Conservation (phyloP, 139 green algal species). For the Chlorella vulgaris region DNA sequence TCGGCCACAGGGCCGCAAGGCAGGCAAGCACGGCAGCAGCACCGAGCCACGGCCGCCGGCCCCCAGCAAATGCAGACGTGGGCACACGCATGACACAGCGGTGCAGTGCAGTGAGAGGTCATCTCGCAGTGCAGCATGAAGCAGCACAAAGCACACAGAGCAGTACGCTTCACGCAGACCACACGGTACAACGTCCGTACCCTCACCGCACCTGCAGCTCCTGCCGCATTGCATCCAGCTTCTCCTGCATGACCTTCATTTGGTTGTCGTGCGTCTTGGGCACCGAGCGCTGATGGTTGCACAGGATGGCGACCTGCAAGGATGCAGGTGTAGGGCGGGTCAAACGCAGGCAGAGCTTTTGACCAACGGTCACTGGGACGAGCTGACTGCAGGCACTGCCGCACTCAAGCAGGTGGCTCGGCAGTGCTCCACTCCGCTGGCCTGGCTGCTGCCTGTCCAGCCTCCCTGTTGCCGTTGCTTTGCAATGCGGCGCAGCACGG, state of each 20-base stretch:
- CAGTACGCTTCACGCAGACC: not conserved
- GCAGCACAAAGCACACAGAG: too few relatives aligned
- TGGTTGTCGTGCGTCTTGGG: constrained; percentile 85
- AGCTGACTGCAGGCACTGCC: not conserved
- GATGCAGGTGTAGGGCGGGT: not conserved
- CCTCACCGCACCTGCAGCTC: constrained; percentile 27
- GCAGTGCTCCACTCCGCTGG: too few relatives aligned
- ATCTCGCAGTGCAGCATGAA: too few relatives aligned
- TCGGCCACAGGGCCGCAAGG: not conserved
- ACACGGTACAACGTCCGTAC: not conserved
- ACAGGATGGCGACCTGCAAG: constrained; percentile 95
- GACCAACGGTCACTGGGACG: not conserved
- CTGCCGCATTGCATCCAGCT: constrained; percentile 59
- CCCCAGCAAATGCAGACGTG: too few relatives aligned
- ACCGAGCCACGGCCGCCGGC: too few relatives aligned
- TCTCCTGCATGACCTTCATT: constrained; percentile 82
- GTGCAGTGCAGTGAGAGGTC: too few relatives aligned
- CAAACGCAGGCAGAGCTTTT: too few relatives aligned
- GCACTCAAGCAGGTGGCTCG: not conserved
- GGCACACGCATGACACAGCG: too few relatives aligned
- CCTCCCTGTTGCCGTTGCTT: too few relatives aligned
- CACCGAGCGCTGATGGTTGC: constrained; percentile 96
- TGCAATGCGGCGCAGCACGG: too few relatives aligned
- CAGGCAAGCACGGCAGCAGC: not conserved
- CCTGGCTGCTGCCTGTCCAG: too few relatives aligned